Evolutionary conservation across 306 rosid genomes (phyloP).

Genomic region (Medicago truncatula): MtrunA17r5.0-ANR NC_053047.1:1761001-1761500

Average conservation of each 20-base stretch:
- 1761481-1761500: not conserved
- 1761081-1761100: too few relatives aligned
- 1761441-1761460: conserved; percentile 32
- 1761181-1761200: too few relatives aligned
- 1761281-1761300: not conserved
- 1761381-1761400: conserved; percentile 37
- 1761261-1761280: not conserved
- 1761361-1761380: conserved; percentile 31
- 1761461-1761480: not conserved
- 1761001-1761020: too few relatives aligned
- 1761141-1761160: too few relatives aligned
- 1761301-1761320: not conserved
- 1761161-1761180: too few relatives aligned
- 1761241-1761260: conserved; percentile 22
- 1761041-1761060: too few relatives aligned
- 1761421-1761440: conserved; percentile 10
- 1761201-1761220: not conserved
- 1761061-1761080: too few relatives aligned
- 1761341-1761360: conserved; percentile 8
- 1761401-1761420: conserved; percentile 22
- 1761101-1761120: too few relatives aligned
- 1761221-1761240: too few relatives aligned
- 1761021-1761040: too few relatives aligned
- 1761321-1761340: conserved; percentile 25
- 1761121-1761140: too few relatives aligned